A percentile compares a stretch with the other conserved stretches of the same genome.
phyloP scores from a whole-genome alignment of 2,329 filamentous ascomycete species.

The Penicillium sp. region DNA sequence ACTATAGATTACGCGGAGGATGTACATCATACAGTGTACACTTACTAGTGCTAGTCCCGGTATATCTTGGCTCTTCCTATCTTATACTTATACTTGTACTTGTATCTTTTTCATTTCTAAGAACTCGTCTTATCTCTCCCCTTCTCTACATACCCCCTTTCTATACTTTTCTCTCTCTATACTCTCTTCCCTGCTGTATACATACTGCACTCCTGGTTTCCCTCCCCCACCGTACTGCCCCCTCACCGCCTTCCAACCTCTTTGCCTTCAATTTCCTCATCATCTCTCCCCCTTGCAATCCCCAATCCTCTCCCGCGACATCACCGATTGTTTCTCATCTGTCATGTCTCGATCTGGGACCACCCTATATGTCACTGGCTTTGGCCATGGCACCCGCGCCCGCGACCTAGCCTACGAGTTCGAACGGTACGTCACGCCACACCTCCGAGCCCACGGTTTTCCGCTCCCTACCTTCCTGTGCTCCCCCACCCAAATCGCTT shows the following conservation, averaged over 20 bases:
- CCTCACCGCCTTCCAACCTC: not conserved
- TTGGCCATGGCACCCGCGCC: slow-evolving; percentile 97
- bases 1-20: no score
- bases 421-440: slow-evolving; percentile 90
- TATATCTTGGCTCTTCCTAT: no score
- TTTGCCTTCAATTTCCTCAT: not conserved
- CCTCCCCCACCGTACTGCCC: not conserved
- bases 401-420: slow-evolving; percentile 99
- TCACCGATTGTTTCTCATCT: slow-evolving; percentile 2
- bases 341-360: slow-evolving; percentile 89
- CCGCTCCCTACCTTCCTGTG: slow-evolving; percentile 30
- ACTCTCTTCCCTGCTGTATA: no score
- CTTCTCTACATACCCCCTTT: no score
- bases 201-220: not conserved
- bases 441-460: slow-evolving; percentile 39
- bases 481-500: slow-evolving; percentile 24
- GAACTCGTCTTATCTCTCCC: no score
- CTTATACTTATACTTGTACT: no score
- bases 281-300: slow-evolving; percentile 1
- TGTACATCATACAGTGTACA: no score
- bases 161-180: not conserved
- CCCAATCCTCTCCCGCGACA: slow-evolving; percentile 6
- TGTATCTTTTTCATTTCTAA: no score
- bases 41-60: not conserved
- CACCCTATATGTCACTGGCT: slow-evolving; percentile 98